These are phyloP conservation scores for Mycotypha africana DNA, from an alignment of 371 early-diverging fungal genomes.

Conservation along the genomic window DNA sequence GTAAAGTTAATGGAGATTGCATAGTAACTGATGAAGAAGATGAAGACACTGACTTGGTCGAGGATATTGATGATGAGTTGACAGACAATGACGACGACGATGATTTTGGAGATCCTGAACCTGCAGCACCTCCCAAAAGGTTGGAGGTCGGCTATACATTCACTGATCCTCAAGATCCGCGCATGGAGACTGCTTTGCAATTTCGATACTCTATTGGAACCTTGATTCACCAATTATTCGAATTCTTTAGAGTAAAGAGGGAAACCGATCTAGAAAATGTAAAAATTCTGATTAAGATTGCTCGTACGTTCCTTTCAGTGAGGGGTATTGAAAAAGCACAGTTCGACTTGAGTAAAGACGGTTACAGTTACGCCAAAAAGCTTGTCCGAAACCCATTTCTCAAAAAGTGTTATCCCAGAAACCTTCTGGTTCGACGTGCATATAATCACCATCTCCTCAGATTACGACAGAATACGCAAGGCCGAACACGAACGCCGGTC, in stretches of 20 bases:
- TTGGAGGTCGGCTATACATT: conserved; percentile 62
- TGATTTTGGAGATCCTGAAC: too few species aligned
- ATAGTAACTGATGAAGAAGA: background rate
- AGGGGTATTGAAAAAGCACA: conserved; percentile 58
- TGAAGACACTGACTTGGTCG: background rate
- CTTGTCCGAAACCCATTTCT: conserved; percentile 37
- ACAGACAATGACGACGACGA: too few species aligned
- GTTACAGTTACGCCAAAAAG: conserved; percentile 59
- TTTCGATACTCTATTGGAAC: conserved; percentile 52
- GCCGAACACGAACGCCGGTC: conserved; percentile 33
- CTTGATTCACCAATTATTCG: conserved; percentile 47
- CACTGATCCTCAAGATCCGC: conserved; percentile 43
- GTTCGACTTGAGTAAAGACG: conserved; percentile 43
- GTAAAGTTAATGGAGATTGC: too few species aligned
- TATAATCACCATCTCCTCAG: conserved; percentile 57
- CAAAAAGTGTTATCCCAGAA: conserved; percentile 47
- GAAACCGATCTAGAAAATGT: conserved; percentile 78
- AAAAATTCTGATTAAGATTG: conserved; percentile 61
- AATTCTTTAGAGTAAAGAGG: conserved; percentile 43
- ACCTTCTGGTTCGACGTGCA: conserved; percentile 45
- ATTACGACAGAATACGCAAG: conserved; percentile 53
- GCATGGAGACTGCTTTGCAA: conserved; percentile 33
- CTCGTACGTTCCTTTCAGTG: conserved; percentile 53
- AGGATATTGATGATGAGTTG: conserved; percentile 22
- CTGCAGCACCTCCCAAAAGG: too few species aligned